Evolutionary conservation across 805 yeast species (phyloP), one percentile per base, ranked within the genome.

Genomic region (Metschnikowia matae): DNA sequence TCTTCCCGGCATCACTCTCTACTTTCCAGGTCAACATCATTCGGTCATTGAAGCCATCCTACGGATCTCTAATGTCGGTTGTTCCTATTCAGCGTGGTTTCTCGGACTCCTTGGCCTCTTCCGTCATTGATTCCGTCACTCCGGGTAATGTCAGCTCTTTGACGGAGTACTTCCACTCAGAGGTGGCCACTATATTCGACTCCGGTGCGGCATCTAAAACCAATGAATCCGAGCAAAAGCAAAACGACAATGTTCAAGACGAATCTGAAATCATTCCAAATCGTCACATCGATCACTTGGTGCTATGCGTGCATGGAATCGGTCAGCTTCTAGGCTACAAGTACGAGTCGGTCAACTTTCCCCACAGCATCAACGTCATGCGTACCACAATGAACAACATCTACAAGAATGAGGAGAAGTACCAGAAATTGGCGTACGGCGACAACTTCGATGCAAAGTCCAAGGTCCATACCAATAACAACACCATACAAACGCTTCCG

Each of bases 281-380:
- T 17, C 37, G 76, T 46, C 68, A 74, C 32, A 66, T 82, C 29
- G 81, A 83, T 34, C 89, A 84, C 61, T 69, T 92, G 54, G 81
- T 91, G 1, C 71, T 92, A n/a, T 89, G 97, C 62, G 80, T 92
- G 29, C 99, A 92, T 69, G 99, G 99, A 0, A 88, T 92, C 53
- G 99, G 98, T 1, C 99, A 92, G 67, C 80, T 84, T 15, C 70
- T 94, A 46, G 95, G 96, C 1, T 74, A 82, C 42, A 81, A 81
- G 60, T 83, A 85, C 61, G 91, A 90, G 58, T 83, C 85, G 46
- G 85, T 92, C 23, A 89, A 89, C 66, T 94, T 92, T 70, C 83
- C 89, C 7, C 96, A 90, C 62, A 90, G 90, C 35, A 80, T 89
- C 33, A 87, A 86, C 59, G 74, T 78, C 32, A 65, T 91, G 54